phyloP scores from a whole-genome alignment of 495 filamentous ascomycete species.

The Talaromyces thailandensis region DNA sequence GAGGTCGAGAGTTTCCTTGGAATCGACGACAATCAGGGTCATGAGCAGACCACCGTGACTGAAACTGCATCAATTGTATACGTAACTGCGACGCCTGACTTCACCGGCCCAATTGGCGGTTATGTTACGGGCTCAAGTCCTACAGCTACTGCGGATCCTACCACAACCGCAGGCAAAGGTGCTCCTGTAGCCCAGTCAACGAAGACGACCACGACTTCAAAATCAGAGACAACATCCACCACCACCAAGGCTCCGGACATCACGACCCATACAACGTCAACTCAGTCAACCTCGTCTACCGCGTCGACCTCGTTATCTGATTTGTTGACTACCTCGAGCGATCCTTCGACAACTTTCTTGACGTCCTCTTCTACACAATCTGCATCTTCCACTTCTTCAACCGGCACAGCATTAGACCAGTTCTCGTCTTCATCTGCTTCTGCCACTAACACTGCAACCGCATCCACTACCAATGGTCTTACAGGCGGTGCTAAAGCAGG shows the following conservation, averaged over 20 bases:
- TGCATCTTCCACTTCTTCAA: constrained; percentile 14
- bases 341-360: constrained; percentile 17
- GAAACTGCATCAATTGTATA: constrained; percentile 33
- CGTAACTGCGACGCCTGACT: constrained; percentile 45
- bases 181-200: constrained; percentile 13
- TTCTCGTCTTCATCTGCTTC: constrained; percentile 13
- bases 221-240: constrained; percentile 11
- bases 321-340: constrained; percentile 9
- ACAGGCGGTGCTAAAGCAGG: constrained; percentile 70
- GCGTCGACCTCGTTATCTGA: constrained; percentile 15
- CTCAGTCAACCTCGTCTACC: constrained; percentile 7
- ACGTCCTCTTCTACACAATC: constrained; percentile 14
- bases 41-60: background rate
- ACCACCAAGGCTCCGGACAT: constrained; percentile 9
- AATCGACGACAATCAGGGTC: background rate
- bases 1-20: background rate
- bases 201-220: constrained; percentile 7
- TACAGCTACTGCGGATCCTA: constrained; percentile 9
- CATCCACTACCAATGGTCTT: constrained; percentile 35
- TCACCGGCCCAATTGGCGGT: constrained; percentile 45
- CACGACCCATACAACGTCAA: constrained; percentile 10
- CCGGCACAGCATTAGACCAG: constrained; percentile 9
- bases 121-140: constrained; percentile 35
- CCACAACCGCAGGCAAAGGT: constrained; percentile 10
- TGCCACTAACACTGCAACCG: constrained; percentile 10